Conservation (phyloP, 306 rosid genomes). For the Inga laurina region DNA sequence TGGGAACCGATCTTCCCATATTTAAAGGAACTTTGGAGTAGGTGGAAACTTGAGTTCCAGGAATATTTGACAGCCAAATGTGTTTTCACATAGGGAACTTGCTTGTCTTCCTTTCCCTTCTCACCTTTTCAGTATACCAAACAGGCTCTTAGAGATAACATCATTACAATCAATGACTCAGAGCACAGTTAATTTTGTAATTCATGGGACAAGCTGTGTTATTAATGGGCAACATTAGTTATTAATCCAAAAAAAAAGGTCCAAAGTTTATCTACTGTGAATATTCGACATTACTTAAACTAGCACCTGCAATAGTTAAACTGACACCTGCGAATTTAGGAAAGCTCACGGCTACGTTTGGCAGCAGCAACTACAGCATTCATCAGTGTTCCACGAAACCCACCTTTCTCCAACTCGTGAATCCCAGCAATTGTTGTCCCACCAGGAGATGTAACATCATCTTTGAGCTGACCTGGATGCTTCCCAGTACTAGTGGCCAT, state of each 20-base stretch:
- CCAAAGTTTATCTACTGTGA: not conserved
- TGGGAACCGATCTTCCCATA: too few relatives aligned
- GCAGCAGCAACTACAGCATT: slow-evolving; percentile 86
- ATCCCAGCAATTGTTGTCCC: slow-evolving; percentile 88
- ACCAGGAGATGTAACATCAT: slow-evolving; percentile 83
- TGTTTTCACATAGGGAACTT: too few relatives aligned
- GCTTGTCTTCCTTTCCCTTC: too few relatives aligned
- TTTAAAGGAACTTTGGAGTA: too few relatives aligned
- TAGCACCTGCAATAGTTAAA: not conserved
- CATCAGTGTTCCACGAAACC: slow-evolving; percentile 90
- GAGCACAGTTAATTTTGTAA: not conserved
- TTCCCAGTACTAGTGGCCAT: slow-evolving; percentile 65
- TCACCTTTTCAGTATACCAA: too few relatives aligned
- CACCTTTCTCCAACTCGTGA: slow-evolving; percentile 89
- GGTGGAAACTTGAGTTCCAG: too few relatives aligned
- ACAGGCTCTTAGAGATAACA: not conserved
- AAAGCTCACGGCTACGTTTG: slow-evolving; percentile 71
- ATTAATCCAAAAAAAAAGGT: not conserved
- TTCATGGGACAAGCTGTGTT: not conserved
- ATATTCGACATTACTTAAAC: not conserved
- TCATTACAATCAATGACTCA: not conserved
- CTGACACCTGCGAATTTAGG: not conserved
- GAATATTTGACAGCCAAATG: too few relatives aligned
- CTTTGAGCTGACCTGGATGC: slow-evolving; percentile 92
- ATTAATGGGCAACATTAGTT: not conserved